Base-by-base conservation (phyloP, 805 yeast genomes). In the Pichia californica region DNA sequence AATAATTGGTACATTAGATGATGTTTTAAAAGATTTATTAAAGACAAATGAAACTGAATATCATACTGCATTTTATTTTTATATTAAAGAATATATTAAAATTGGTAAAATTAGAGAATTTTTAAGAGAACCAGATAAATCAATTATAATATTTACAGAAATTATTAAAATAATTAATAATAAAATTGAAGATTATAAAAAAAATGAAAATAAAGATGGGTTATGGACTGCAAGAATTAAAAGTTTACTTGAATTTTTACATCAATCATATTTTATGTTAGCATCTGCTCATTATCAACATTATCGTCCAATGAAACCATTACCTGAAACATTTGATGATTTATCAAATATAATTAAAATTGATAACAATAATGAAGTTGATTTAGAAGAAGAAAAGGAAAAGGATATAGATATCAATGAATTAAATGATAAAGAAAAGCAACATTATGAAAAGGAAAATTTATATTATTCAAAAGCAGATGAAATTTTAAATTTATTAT, bases 231-330 rank as follows among this genome's bases (percentile, higher is more conserved):
- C 41, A 1, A 64, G 71, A 40, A 53, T 73, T 10, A 62, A 84
- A 48, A 55, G 66, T 13, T 73, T 79, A 77, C 51, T 71, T 27
- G 83, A 86, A 40, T 54, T 78, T 10, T 62, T 86, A 14, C 97
- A 93, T 58, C 80, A 89, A 40, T 72, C 82, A 35, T 83, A 77
- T 55, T 91, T 89, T 56, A 76, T 88, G 48, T 66, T 84, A 21
- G 97, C 87, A 0, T 77, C 88, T 2, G 76, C 84, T 0, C 76
- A 83, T 54, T 85, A 72, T 50, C 89, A 83, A 52, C 56, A 69
- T 28, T 67, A 69, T 35, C 56, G 64, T 11, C 71, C 69, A 7
- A 60, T 62, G 54, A 52, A 56, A 18, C 56, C 57, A 4, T 45
- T 62, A 31, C 59, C 62, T 10, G 61, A 62, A 35, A 55, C 50